Evolutionary conservation across 192 early-diverging fungal genomes (phyloP).

Genomic region (Spizellomyces punctatus): DNA sequence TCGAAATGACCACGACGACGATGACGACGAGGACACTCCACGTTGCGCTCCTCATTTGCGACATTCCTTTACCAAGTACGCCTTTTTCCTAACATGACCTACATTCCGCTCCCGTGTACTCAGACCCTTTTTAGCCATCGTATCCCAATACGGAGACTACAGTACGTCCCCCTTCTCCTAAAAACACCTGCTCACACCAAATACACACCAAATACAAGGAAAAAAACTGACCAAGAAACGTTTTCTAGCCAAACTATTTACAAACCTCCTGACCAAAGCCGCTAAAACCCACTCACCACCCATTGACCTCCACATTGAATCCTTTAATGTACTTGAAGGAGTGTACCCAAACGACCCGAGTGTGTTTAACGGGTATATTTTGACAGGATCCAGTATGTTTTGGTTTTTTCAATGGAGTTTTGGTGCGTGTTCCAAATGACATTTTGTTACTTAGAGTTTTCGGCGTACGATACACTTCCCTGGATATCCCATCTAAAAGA

Average conservation of each 20-base stretch:
- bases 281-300: neutral
- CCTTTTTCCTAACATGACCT: neutral
- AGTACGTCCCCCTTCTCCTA: conserved; percentile 2
- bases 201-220: too few relatives aligned
- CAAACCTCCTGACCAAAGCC: conserved; percentile 16
- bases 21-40: neutral
- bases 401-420: neutral
- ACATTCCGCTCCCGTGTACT: neutral
- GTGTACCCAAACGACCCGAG: conserved; percentile 21
- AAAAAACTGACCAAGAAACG: neutral
- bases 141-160: conserved; percentile 30
- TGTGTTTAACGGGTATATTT: conserved; percentile 37
- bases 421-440: neutral
- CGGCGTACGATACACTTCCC: conserved; percentile 59
- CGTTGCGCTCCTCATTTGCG: conserved; percentile 28
- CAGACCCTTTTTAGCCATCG: conserved; percentile 3
- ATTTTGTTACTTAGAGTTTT: conserved; percentile 52
- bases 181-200: too few relatives aligned
- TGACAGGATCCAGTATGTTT: conserved; percentile 43
- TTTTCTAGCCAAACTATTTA: conserved; percentile 26
- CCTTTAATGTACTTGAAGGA: conserved; percentile 31
- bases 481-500: conserved; percentile 68
- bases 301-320: conserved; percentile 11
- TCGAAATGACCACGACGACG: too few relatives aligned
- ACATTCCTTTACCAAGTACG: conserved; percentile 19